Evolutionary conservation across 345 rosid genomes (phyloP).

Genomic region (Rhizophora apiculata): DNA sequence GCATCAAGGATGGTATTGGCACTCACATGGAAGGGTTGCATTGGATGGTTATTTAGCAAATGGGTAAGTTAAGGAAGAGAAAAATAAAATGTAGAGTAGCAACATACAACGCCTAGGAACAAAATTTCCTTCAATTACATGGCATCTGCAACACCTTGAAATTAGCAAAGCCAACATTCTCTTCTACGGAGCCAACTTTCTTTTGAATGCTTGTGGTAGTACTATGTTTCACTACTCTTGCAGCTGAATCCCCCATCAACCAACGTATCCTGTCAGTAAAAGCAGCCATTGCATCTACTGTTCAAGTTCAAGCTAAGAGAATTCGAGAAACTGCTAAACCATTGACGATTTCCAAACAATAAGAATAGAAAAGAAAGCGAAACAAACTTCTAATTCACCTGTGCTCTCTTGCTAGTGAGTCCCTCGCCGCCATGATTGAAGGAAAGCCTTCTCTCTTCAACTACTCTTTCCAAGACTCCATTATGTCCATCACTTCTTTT

Average conservation of each 20-base stretch:
- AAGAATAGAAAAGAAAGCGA: background rate
- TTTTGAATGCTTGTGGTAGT: background rate
- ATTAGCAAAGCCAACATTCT: background rate
- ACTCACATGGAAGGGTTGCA: too few species aligned
- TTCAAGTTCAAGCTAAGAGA: too few species aligned
- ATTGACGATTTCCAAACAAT: background rate
- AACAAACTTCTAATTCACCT: constrained; percentile 18
- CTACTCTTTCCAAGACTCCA: constrained; percentile 31
- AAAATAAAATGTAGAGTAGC: background rate
- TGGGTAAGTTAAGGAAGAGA: background rate
- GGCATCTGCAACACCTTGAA: background rate
- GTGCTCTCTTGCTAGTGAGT: constrained; percentile 19
- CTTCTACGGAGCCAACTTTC: background rate
- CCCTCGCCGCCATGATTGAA: constrained; percentile 15
- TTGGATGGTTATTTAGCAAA: background rate
- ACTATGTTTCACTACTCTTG: background rate
- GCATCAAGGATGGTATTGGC: too few species aligned
- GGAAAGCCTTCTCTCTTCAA: constrained; percentile 35
- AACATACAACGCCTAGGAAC: background rate
- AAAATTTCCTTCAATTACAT: background rate
- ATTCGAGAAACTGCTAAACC: too few species aligned
- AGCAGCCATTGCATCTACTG: background rate
- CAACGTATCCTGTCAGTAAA: constrained; percentile 14
- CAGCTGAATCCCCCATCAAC: background rate
- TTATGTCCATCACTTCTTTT: constrained; percentile 28